Evolutionary conservation across 2,329 filamentous ascomycete species (phyloP).

Genomic region (Colletotrichum sp.): DNA sequence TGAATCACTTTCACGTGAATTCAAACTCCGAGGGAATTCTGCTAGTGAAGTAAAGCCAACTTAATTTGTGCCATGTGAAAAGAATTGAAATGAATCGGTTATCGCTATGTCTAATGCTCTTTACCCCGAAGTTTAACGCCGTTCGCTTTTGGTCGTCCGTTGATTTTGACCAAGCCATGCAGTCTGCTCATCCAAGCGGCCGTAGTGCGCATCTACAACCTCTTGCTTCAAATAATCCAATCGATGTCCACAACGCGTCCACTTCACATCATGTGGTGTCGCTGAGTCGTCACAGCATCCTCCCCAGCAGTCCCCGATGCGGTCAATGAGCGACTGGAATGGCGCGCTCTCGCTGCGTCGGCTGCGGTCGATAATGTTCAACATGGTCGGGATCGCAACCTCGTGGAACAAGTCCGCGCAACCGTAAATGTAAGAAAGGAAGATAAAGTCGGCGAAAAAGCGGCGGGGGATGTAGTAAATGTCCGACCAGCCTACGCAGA

Average conservation of each 20-base stretch:
- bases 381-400: conserved; percentile 34
- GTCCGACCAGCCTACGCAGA: conserved; percentile 36
- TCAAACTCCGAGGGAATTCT: neutral
- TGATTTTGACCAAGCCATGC: conserved; percentile 5
- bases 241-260: conserved; percentile 20
- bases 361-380: conserved; percentile 33
- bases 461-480: conserved; percentile 37
- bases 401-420: conserved; percentile 32
- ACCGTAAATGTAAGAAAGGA: conserved; percentile 28
- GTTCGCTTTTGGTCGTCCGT: neutral
- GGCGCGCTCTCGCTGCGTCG: conserved; percentile 9
- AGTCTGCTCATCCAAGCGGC: conserved; percentile 10
- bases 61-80: neutral
- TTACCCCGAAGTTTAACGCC: neutral
- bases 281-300: conserved; percentile 22
- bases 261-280: conserved; percentile 19
- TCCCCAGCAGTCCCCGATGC: conserved; percentile 24
- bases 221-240: conserved; percentile 22
- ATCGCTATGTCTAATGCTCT: neutral
- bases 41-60: neutral
- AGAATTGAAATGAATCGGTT: neutral
- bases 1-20: neutral
- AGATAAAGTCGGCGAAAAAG: conserved; percentile 35
- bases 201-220: conserved; percentile 18
- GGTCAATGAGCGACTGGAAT: conserved; percentile 18